phyloP scores from a whole-genome alignment of 2,329 filamentous ascomycete genomes.

The Arthrobotrys megalospora region DNA sequence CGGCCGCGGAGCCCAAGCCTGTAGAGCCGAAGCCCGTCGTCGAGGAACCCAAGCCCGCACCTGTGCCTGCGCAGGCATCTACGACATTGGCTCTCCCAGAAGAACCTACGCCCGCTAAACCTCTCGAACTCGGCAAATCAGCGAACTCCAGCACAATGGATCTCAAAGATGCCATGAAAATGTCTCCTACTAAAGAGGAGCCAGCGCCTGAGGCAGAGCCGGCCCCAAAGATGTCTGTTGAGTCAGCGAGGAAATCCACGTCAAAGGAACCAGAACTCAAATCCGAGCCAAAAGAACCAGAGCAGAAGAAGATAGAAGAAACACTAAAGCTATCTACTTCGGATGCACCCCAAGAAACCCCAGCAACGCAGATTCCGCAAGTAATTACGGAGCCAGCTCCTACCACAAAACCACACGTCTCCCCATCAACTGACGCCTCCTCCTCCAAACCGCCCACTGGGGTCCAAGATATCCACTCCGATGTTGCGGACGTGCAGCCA shows the following conservation, averaged over 20 bases:
- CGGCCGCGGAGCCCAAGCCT: conserved; percentile 7
- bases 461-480: conserved; percentile 40
- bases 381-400: background rate
- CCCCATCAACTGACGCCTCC: conserved; percentile 34
- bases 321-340: background rate
- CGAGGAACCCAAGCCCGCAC: background rate
- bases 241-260: background rate
- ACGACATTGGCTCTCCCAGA: conserved; percentile 4
- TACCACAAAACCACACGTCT: background rate
- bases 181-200: conserved; percentile 17
- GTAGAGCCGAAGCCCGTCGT: background rate
- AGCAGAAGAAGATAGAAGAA: conserved; percentile 13
- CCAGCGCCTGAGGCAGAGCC: background rate
- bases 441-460: conserved; percentile 23
- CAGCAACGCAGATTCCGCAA: background rate
- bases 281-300: background rate
- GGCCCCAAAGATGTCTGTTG: background rate
- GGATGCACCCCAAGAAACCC: background rate
- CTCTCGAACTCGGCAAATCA: conserved; percentile 11
- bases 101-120: conserved; percentile 23
- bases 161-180: conserved; percentile 45
- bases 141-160: conserved; percentile 32
- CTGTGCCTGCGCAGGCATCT: conserved; percentile 2
- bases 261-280: background rate
- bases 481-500: conserved; percentile 21